Conservation (phyloP, 1,284 basidiomycete species). For the Cutaneotrichosporon mucoides region DNA sequence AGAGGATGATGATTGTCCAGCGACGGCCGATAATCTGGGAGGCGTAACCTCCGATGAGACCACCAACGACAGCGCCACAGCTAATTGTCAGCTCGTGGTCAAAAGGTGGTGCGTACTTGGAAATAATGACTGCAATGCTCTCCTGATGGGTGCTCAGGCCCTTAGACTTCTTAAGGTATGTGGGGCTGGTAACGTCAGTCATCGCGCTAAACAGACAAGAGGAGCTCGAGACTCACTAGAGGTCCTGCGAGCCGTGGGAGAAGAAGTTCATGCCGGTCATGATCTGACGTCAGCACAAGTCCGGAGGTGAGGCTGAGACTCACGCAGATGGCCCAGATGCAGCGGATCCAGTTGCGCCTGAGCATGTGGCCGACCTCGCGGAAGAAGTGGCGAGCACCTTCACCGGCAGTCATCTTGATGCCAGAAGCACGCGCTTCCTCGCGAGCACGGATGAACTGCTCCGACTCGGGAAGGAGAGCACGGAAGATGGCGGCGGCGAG, state of each 20-base stretch:
- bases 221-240: not conserved
- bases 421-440: constrained; percentile 39
- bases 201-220: constrained; percentile 12
- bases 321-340: constrained; percentile 67
- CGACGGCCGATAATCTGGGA: constrained; percentile 86
- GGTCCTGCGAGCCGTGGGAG: constrained; percentile 73
- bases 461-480: constrained; percentile 71
- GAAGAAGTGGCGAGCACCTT: constrained; percentile 68
- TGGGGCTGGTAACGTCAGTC: constrained; percentile 52
- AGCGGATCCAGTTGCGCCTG: constrained; percentile 72
- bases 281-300: not conserved
- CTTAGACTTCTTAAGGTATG: constrained; percentile 59
- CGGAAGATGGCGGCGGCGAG: constrained; percentile 70
- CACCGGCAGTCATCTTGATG: constrained; percentile 40
- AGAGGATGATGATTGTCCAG: constrained; percentile 49
- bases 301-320: constrained; percentile 9
- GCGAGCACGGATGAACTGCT: constrained; percentile 58
- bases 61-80: constrained; percentile 67
- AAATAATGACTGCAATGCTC: constrained; percentile 85
- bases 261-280: constrained; percentile 73
- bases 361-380: constrained; percentile 69
- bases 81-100: too few species aligned
- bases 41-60: constrained; percentile 67
- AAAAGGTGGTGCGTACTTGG: constrained; percentile 31
- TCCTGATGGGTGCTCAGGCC: constrained; percentile 56